A percentile compares a stretch with the other conserved stretches of the same genome.
phyloP scores from a whole-genome alignment of 345 rosid genomes.

The Eucalyptus sp. region DNA sequence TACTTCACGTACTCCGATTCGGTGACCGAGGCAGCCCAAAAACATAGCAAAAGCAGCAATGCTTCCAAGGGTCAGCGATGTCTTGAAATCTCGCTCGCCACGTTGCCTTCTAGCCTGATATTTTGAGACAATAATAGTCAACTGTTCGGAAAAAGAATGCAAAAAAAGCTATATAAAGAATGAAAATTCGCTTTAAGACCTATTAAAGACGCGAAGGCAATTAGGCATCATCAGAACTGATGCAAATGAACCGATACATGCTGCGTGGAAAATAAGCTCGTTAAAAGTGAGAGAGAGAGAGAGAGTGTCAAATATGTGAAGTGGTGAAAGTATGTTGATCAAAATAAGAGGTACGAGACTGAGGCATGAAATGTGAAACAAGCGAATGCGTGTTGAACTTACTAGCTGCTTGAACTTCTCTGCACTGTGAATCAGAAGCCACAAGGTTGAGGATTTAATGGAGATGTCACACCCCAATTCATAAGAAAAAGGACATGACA shows the following conservation, averaged over 20 bases:
- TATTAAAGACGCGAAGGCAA: not conserved
- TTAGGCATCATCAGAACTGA: not conserved
- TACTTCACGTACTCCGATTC: conserved; percentile 29
- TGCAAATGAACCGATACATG: not conserved
- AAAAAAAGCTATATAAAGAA: not conserved
- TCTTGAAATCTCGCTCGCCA: not conserved
- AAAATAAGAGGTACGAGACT: not conserved
- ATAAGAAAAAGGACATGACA: no score
- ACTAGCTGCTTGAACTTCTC: not conserved
- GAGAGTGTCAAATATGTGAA: not conserved
- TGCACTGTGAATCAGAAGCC: not conserved
- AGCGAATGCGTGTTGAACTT: not conserved
- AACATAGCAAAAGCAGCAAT: conserved; percentile 12
- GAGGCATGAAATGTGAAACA: not conserved
- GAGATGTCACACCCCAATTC: not conserved
- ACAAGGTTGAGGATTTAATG: not conserved
- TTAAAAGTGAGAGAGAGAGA: not conserved
- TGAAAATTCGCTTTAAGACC: not conserved
- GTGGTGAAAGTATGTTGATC: not conserved
- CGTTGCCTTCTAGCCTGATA: not conserved
- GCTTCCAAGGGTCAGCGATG: not conserved
- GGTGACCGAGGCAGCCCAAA: conserved; percentile 1
- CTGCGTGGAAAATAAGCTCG: not conserved
- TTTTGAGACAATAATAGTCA: not conserved
- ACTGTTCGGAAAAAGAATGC: not conserved